phyloP scores from a whole-genome alignment of 371 early-diverging fungal genomes.

The Rhizopus arrhizus region DNA sequence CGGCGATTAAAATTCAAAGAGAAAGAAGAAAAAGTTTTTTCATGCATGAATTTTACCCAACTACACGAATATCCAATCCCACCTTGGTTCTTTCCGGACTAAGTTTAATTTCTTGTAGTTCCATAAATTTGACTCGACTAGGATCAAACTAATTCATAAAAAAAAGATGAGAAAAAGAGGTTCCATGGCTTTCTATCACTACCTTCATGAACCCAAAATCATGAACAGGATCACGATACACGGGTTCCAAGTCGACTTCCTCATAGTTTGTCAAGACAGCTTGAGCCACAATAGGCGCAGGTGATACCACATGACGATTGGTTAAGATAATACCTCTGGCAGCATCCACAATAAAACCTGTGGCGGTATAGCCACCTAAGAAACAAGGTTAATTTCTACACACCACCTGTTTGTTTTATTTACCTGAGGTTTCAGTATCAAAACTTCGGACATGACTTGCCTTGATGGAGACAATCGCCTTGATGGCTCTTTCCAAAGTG shows the following conservation, averaged over 20 bases:
- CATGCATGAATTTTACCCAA: constrained; percentile 50
- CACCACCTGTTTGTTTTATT: not conserved
- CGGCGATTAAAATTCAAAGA: not conserved
- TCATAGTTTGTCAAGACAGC: constrained; percentile 87
- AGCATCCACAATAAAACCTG: constrained; percentile 93
- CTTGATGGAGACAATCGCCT: constrained; percentile 84
- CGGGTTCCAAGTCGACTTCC: constrained; percentile 78
- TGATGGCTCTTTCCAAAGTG: constrained; percentile 74
- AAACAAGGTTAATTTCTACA: not conserved
- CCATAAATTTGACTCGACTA: constrained; percentile 71
- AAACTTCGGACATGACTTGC: constrained; percentile 85
- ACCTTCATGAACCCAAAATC: constrained; percentile 82
- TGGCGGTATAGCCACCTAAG: constrained; percentile 72
- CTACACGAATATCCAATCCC: constrained; percentile 85
- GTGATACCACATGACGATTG: constrained; percentile 88
- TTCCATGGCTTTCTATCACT: not conserved
- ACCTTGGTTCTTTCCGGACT: constrained; percentile 77
- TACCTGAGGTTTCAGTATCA: constrained; percentile 85
- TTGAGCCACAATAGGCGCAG: constrained; percentile 87
- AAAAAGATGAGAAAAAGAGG: no score
- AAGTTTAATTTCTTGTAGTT: constrained; percentile 67
- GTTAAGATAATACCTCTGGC: constrained; percentile 83
- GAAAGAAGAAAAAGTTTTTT: no score
- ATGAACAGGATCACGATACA: constrained; percentile 87
- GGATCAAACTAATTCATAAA: constrained; percentile 68